Base-by-base conservation (phyloP, 352 stramenopile species). In the Sclerospora graminicola region DNA sequence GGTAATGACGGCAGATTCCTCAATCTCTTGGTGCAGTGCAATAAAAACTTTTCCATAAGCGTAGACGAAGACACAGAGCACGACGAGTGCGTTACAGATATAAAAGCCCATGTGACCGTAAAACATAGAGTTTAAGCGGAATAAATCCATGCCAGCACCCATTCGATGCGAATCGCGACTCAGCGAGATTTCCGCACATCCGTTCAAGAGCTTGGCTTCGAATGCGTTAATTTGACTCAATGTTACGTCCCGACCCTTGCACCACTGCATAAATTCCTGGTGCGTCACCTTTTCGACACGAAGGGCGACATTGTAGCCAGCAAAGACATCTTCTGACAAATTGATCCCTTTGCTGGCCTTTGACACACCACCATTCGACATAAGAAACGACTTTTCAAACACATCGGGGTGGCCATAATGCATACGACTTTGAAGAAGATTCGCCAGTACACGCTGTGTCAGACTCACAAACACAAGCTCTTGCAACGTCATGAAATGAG, bases 101-200 rank as follows among this genome's bases (percentile, higher is more conserved):
- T 93, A 93, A 43, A 88, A 93, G 10, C 81, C 81, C 75, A 90
- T 89, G 62, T 93, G 77, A 2, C 76, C 74, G 57, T 93, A 93
- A 49, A 89, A 93, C 73, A 89, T 89, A 33, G 82, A 89, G 56
- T 94, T 90, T 19, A 94, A 51, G 2, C 82, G 80, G n/a, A 64
- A 91, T 92, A 94, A 94, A 43, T 91, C 80, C 78, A 94, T 87
- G 24, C 73, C 68, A 21, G 63, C 51, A 14, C 71, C 78, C 82
- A 94, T 91, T 36, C 82, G 74, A 41, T 89, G 72, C 6, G 81
- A 62, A 2, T 94, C 82, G 20, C 80, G 78, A 41, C 63, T 82
- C n/a, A 92, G 41, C 20, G 77, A 89, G 30, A 64, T 84, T 51
- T 94, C 82, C 19, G 74, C 82, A 8, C 61, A 80, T 43, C 82